These are phyloP conservation scores for Iris macrosiphon DNA, from an alignment of 106 monocot genomes.

Conservation along the genomic window DNA sequence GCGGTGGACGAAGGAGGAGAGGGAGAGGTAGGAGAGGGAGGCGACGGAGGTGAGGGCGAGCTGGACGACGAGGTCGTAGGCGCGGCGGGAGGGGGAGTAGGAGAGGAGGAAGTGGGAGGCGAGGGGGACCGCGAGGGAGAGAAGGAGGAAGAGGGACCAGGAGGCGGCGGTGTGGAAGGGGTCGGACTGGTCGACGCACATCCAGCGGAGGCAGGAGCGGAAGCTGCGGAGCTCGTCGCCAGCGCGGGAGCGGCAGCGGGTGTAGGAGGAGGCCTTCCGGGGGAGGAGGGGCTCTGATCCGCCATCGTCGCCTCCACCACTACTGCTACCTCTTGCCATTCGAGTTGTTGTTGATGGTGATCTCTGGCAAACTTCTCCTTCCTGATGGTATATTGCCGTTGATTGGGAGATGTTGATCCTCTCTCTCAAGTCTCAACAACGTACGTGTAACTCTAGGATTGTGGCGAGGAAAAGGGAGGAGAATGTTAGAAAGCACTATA, in stretches of 20 bases:
- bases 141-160: slow-evolving; percentile 55
- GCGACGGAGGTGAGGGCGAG: slow-evolving; percentile 45
- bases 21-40: slow-evolving; percentile 51
- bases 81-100: slow-evolving; percentile 19
- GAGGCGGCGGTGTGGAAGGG: slow-evolving; percentile 14
- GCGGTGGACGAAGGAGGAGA: slow-evolving; percentile 42
- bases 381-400: too few species aligned
- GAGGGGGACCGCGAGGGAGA: slow-evolving; percentile 41
- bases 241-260: slow-evolving; percentile 40
- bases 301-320: too few species aligned
- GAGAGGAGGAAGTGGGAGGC: slow-evolving; percentile 34
- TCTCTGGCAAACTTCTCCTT: too few species aligned
- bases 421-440: too few species aligned
- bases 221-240: slow-evolving; percentile 82
- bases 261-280: slow-evolving; percentile 5
- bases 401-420: too few species aligned
- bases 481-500: too few species aligned
- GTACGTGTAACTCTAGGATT: too few species aligned
- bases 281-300: background rate
- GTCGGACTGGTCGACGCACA: slow-evolving; percentile 69
- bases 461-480: too few species aligned
- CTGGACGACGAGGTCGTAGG: slow-evolving; percentile 63
- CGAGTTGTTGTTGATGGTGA: too few species aligned
- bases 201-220: slow-evolving; percentile 71
- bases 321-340: too few species aligned